Evolutionary conservation across 306 rosid species (phyloP).

Genomic region (Sindora glabra): DNA sequence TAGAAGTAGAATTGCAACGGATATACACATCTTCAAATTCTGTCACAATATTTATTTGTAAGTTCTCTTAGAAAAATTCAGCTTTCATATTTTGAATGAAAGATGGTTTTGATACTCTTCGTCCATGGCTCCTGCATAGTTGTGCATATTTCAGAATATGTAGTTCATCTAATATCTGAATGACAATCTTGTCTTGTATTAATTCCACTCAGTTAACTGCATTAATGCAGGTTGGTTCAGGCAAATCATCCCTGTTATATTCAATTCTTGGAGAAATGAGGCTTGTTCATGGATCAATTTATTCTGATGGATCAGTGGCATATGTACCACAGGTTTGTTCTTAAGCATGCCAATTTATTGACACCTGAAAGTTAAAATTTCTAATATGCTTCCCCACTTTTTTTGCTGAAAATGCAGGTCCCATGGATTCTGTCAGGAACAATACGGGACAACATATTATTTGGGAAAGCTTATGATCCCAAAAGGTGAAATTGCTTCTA

Average conservation of each 20-base stretch:
- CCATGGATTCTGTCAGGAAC: constrained; percentile 97
- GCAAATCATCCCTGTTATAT: constrained; percentile 79
- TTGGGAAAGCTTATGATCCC: constrained; percentile 63
- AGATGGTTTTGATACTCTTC: background rate
- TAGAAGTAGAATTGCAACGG: background rate
- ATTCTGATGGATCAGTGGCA: constrained; percentile 53
- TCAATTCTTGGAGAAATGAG: constrained; percentile 74
- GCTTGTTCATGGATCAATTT: constrained; percentile 56
- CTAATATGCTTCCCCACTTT: constrained; percentile 12
- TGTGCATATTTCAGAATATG: background rate
- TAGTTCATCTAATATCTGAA: background rate
- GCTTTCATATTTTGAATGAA: background rate
- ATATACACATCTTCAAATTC: background rate
- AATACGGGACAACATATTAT: constrained; percentile 78
- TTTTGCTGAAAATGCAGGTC: constrained; percentile 44
- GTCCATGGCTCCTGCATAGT: background rate
- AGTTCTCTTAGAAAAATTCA: background rate
- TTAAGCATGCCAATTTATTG: background rate
- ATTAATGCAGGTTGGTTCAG: constrained; percentile 88
- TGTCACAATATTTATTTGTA: background rate
- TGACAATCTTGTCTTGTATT: background rate
- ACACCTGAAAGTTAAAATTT: constrained; percentile 6
- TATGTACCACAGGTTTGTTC: constrained; percentile 88
- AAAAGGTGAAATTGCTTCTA: constrained; percentile 44
- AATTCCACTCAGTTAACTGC: constrained; percentile 19